phyloP scores from a whole-genome alignment of 1,284 basidiomycete species.

The Trichosporon coremiiforme region DNA sequence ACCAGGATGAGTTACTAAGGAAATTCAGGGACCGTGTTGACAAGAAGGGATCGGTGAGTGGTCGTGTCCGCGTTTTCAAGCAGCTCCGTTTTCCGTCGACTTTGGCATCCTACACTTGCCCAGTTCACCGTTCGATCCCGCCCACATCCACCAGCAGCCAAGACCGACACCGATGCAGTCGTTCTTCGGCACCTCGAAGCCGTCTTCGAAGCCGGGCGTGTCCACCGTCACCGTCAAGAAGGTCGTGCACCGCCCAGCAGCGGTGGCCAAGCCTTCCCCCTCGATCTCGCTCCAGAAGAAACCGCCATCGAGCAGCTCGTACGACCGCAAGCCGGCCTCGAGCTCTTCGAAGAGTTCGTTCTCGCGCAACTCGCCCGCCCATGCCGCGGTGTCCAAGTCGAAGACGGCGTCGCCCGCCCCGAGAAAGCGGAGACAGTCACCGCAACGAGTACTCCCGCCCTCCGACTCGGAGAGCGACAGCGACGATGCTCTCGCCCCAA shows the following conservation, averaged over 20 bases:
- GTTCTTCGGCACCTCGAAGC: conserved; percentile 38
- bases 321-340: conserved; percentile 18
- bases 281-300: background rate
- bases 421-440: conserved; percentile 14
- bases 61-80: conserved; percentile 14
- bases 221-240: conserved; percentile 38
- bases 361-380: background rate
- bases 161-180: conserved; percentile 35
- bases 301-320: conserved; percentile 1
- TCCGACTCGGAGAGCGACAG: conserved; percentile 29
- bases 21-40: conserved; percentile 16
- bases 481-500: conserved; percentile 36
- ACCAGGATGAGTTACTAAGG: conserved; percentile 16
- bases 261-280: conserved; percentile 3
- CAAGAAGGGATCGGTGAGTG: conserved; percentile 3
- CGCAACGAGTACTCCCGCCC: conserved; percentile 30
- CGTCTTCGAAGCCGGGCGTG: conserved; percentile 28
- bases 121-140: background rate
- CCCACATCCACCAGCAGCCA: conserved; percentile 1
- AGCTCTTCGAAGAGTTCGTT: conserved; percentile 9
- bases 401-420: conserved; percentile 21
- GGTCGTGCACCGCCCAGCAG: conserved; percentile 22
- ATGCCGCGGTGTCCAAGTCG: background rate
- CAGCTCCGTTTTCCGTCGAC: background rate
- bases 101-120: background rate